Conservation (phyloP, 2,329 filamentous ascomycete species). For the Orbilia javanica region DNA sequence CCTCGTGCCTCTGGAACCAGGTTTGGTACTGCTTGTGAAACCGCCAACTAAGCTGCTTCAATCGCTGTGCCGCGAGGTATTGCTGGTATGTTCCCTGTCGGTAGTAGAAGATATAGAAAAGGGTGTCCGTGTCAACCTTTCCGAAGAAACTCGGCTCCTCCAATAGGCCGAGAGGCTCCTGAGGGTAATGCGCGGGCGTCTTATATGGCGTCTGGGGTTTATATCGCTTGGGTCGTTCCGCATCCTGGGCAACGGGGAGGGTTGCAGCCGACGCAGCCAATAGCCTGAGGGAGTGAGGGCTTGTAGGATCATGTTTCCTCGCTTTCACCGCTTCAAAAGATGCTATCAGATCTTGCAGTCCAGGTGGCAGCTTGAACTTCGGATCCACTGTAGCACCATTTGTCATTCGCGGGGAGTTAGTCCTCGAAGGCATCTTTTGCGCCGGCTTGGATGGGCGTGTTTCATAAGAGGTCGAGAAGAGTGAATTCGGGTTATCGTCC, state of each 20-base stretch:
- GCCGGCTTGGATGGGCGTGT: slow-evolving; percentile 52
- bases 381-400: slow-evolving; percentile 41
- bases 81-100: slow-evolving; percentile 96
- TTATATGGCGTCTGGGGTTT: slow-evolving; percentile 84
- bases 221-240: slow-evolving; percentile 85
- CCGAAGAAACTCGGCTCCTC: slow-evolving; percentile 87
- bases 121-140: slow-evolving; percentile 91
- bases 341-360: slow-evolving; percentile 88
- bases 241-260: slow-evolving; percentile 81
- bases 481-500: slow-evolving; percentile 52
- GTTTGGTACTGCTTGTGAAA: slow-evolving; percentile 99
- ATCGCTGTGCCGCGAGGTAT: slow-evolving; percentile 92
- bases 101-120: slow-evolving; percentile 99
- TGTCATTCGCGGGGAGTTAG: slow-evolving; percentile 42
- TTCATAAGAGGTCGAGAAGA: slow-evolving; percentile 57
- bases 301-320: slow-evolving; percentile 69
- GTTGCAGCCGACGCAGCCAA: slow-evolving; percentile 79
- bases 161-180: slow-evolving; percentile 90
- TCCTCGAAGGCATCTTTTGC: slow-evolving; percentile 45
- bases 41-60: slow-evolving; percentile 98
- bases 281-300: slow-evolving; percentile 75
- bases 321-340: slow-evolving; percentile 88
- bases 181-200: slow-evolving; percentile 86
- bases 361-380: slow-evolving; percentile 85
- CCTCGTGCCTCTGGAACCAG: slow-evolving; percentile 98